Base-by-base conservation (phyloP, 2,329 filamentous ascomycete species). In the Pleoardoris graminearum region DNA sequence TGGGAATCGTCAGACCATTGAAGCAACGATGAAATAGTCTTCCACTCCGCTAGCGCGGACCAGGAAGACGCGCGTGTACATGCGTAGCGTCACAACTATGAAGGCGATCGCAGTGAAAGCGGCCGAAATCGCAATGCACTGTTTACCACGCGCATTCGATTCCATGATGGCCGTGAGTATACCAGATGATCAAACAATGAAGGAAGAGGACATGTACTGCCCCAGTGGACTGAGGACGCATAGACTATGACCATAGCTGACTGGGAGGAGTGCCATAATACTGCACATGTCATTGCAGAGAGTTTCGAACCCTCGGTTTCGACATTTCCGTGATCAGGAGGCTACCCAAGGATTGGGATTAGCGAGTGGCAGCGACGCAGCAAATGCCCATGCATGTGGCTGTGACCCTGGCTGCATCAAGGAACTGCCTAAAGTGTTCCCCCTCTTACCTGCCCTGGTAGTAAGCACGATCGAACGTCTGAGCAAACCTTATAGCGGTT, bases 41-140 rank as follows among this genome's bases (percentile, higher is more conserved):
- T 70, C 68, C 12, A 66, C 51, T 2, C 68, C 67, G 2, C 58
- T 49, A 51, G 58, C 59, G 7, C 63, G 62, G 17, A 71, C 61
- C 11, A 71, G 45, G 22, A 61, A 67, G 44, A 68, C 55, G 10
- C 68, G 65, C 30, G 68, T 68, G 23, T 69, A 71, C 7, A 70
- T 25, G 7, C 68, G 63, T 10, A 71, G 51, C 6, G 44, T n/a
- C 11, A 69, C 64, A 35, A 57, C 43, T 14, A 67, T 12, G 19
- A 50, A 33, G 11, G 68, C 65, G 5, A 70, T 36, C 14, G 43
- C 54, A 16, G 61, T 67, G 51, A 71, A 70, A 0, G 58, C 58
- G 12, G 56, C 38, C 10, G 66, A 65, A 0, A 66, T 48, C 19
- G 55, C 32, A 21, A 70, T 36, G 5, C 66, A 62, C 47, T 66